Conservation (phyloP, 768 basidiomycete species). For the Pisolithus orientalis region DNA sequence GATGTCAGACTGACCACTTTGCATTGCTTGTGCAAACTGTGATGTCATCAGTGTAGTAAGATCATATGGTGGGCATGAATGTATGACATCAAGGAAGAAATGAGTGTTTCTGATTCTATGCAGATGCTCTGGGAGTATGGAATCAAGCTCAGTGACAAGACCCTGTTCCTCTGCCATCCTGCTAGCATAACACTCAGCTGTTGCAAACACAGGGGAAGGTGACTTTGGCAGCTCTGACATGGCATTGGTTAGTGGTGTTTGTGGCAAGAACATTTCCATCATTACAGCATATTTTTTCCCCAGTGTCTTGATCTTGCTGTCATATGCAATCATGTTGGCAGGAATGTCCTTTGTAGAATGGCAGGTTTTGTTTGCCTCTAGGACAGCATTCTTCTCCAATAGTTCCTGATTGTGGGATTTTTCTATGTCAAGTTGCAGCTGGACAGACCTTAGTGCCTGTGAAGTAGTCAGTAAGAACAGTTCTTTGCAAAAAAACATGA, state of each 20-base stretch:
- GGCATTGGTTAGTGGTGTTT: too few relatives aligned
- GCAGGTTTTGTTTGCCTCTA: too few relatives aligned
- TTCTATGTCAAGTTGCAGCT: not conserved
- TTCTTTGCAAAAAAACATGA: not conserved
- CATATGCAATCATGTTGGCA: not conserved
- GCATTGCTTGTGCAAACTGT: not conserved
- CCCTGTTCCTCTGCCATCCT: not conserved
- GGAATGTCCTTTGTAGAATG: not conserved
- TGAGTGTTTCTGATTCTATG: not conserved
- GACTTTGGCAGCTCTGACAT: not conserved
- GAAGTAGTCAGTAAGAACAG: not conserved
- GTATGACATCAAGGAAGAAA: not conserved
- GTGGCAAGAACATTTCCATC: too few relatives aligned
- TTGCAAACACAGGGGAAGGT: not conserved
- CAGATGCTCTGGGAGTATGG: not conserved
- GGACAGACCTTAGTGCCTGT: not conserved
- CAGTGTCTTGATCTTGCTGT: not conserved
- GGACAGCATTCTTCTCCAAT: not conserved
- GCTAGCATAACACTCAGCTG: not conserved
- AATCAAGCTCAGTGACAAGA: not conserved
- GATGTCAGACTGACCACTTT: too few relatives aligned
- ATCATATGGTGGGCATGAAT: not conserved
- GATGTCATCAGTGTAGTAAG: not conserved
- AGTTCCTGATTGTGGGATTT: not conserved
- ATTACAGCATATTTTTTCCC: too few relatives aligned